Conservation (phyloP, 805 yeast species). For the Wickerhamomyces chaumierensis region DNA sequence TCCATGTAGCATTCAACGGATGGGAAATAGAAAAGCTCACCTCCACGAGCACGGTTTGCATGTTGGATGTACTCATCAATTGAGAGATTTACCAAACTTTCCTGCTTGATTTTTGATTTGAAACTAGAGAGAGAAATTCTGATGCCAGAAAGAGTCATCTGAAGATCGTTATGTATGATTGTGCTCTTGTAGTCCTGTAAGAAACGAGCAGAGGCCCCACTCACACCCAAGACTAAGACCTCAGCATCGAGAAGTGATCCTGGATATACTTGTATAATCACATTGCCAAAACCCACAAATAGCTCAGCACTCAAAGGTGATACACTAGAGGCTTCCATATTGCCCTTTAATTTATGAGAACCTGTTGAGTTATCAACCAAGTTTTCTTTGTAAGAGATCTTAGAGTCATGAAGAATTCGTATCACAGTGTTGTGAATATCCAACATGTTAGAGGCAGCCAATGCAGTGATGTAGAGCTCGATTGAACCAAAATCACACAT, state of each 20-base stretch:
- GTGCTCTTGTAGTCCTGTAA: slow-evolving; percentile 32
- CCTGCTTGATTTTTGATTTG: slow-evolving; percentile 39
- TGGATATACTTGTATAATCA: slow-evolving; percentile 67
- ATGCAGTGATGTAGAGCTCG: slow-evolving; percentile 62
- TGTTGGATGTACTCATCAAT: slow-evolving; percentile 45
- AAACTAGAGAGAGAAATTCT: slow-evolving; percentile 56
- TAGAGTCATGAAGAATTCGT: slow-evolving; percentile 65
- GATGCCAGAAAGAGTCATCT: slow-evolving; percentile 50
- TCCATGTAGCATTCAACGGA: slow-evolving; percentile 65
- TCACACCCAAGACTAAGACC: slow-evolving; percentile 54
- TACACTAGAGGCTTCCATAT: slow-evolving; percentile 19
- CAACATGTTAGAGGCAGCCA: slow-evolving; percentile 73
- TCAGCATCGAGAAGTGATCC: slow-evolving; percentile 69
- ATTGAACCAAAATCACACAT: slow-evolving; percentile 37
- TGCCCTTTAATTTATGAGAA: slow-evolving; percentile 10
- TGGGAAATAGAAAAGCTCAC: slow-evolving; percentile 72
- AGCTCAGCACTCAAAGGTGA: slow-evolving; percentile 51
- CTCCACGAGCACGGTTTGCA: slow-evolving; percentile 60
- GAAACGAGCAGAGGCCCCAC: slow-evolving; percentile 41
- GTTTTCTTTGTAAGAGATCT: slow-evolving; percentile 64
- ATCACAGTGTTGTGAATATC: slow-evolving; percentile 65
- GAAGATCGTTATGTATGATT: slow-evolving; percentile 37
- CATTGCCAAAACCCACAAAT: slow-evolving; percentile 44
- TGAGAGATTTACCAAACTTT: slow-evolving; percentile 29
- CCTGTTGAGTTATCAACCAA: slow-evolving; percentile 40